Evolutionary conservation across 805 yeast species (phyloP), one percentile per base, ranked within the genome.

Genomic region (Suhomyces prunicola): DNA sequence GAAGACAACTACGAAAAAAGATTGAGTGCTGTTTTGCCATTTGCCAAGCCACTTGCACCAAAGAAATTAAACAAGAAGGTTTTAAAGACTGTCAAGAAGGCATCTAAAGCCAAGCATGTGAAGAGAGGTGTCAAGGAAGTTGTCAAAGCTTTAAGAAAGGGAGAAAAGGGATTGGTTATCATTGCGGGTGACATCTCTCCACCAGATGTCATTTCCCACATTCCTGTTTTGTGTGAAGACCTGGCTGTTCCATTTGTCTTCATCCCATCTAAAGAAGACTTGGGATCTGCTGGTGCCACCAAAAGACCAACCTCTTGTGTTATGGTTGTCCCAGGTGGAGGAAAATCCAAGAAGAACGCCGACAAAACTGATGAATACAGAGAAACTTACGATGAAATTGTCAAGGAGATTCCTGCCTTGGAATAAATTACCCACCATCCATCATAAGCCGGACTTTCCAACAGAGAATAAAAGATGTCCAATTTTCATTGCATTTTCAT

Each of bases 121-220:
- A 93, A 91, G 77, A 85, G 99, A 76, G 99, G 99, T 71, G 98
- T 94, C 53, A 94, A 94, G 75, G 99, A 94, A 76, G 99, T 94
- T 36, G 98, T 93, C 64, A 94, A 94, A 78, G 94, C 98, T 22
- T 82, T 94, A 58, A 86, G 99, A 79, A 94, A 94, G 75, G 98
- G 98, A 60, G 98, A 92, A 71, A 94, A 94, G 74, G 99, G 99
- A 50, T 80, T 94, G 50, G 98, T 94, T 41, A 78, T 94, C 61
- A 86, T 94, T 73, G 99, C 99, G 33, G 98, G 99, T 63, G 99
- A 94, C 71, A 94, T 96, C 59, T 92, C 96, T 52, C 99, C 99
- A 54, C 84, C 92, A 48, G 99, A 94, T 70, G 98, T 94, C 46
- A 89, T 96, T 61, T 90, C 97, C 44, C 99, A 94, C 70, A 83